A percentile compares a stretch with the other conserved stretches of the same genome.
Conservation (phyloP, 1,139 yeast genomes). For the Protomyces pachydermus region DNA sequence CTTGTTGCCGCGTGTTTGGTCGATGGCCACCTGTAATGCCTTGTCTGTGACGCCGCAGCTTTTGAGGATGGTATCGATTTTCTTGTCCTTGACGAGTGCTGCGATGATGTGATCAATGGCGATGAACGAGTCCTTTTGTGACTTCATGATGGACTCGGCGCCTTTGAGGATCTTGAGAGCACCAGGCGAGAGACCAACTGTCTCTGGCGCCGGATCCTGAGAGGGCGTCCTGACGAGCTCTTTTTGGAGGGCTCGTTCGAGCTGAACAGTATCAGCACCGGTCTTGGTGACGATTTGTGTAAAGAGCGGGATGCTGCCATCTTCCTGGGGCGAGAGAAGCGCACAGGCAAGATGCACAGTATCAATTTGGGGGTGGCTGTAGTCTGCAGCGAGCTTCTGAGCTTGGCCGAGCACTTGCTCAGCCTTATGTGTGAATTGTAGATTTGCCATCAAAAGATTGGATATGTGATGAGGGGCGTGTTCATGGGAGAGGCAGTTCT, state of each 20-base stretch:
- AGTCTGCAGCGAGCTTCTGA: constrained; percentile 73
- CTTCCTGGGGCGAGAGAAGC: constrained; percentile 71
- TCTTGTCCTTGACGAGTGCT: constrained; percentile 74
- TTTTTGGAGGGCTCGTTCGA: constrained; percentile 75
- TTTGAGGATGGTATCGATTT: constrained; percentile 68
- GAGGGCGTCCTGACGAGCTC: constrained; percentile 79
- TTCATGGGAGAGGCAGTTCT: not conserved
- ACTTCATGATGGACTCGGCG: constrained; percentile 69
- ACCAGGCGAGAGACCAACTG: constrained; percentile 62
- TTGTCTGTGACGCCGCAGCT: constrained; percentile 66
- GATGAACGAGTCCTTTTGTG: constrained; percentile 83
- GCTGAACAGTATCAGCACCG: constrained; percentile 76
- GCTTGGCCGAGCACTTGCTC: constrained; percentile 74
- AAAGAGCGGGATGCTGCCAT: constrained; percentile 64
- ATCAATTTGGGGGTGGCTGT: constrained; percentile 71
- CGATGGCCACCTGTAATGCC: constrained; percentile 71
- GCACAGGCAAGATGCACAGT: constrained; percentile 92
- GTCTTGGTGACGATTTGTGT: constrained; percentile 84
- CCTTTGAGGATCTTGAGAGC: constrained; percentile 64
- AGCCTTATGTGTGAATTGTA: constrained; percentile 78
- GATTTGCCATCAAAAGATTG: constrained; percentile 35
- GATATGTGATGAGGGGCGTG: not conserved
- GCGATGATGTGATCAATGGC: constrained; percentile 91
- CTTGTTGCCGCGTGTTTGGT: constrained; percentile 81
- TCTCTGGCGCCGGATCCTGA: constrained; percentile 81